Evolutionary conservation across 2,329 filamentous ascomycete species (phyloP).

Genomic region (Fusarium floridanum): DNA sequence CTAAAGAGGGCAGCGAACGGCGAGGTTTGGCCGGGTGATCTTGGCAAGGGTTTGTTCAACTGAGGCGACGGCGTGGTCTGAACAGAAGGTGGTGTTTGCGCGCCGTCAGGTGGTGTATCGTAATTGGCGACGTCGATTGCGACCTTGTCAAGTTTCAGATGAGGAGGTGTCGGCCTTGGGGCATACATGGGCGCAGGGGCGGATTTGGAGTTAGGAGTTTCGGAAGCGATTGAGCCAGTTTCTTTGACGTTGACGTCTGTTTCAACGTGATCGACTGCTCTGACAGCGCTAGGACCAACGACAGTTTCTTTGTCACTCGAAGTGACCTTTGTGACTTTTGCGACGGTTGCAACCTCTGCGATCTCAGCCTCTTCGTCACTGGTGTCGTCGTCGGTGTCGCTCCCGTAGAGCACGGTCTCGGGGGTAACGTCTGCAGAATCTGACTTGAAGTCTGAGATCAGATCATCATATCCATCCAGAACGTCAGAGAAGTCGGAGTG

Average conservation of each 20-base stretch:
- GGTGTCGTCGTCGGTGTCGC: conserved; percentile 42
- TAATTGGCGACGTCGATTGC: conserved; percentile 49
- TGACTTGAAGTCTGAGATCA: conserved; percentile 54
- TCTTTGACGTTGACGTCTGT: conserved; percentile 50
- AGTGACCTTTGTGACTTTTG: conserved; percentile 36
- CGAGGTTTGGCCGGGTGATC: conserved; percentile 63
- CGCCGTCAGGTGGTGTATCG: conserved; percentile 41
- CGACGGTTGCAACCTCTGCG: background rate
- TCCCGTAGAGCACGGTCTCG: conserved; percentile 44
- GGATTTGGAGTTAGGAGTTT: conserved; percentile 55
- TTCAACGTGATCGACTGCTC: conserved; percentile 16
- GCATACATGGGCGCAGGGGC: conserved; percentile 62
- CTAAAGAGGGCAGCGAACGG: conserved; percentile 67
- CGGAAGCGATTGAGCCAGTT: conserved; percentile 39
- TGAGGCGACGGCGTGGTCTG: conserved; percentile 51
- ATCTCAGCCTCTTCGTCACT: background rate
- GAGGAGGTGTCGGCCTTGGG: conserved; percentile 65
- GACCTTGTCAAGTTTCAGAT: conserved; percentile 63
- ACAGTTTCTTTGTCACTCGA: conserved; percentile 41
- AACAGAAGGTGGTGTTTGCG: conserved; percentile 47
- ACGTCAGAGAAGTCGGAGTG: conserved; percentile 59
- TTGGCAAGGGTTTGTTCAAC: conserved; percentile 68
- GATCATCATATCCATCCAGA: conserved; percentile 59
- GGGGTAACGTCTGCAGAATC: conserved; percentile 45
- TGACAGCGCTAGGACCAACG: conserved; percentile 25